A percentile compares a stretch with the other conserved stretches of the same genome.
Conservation (phyloP, 148 eudicot genomes). For the Arctostaphylos glauca region DNA sequence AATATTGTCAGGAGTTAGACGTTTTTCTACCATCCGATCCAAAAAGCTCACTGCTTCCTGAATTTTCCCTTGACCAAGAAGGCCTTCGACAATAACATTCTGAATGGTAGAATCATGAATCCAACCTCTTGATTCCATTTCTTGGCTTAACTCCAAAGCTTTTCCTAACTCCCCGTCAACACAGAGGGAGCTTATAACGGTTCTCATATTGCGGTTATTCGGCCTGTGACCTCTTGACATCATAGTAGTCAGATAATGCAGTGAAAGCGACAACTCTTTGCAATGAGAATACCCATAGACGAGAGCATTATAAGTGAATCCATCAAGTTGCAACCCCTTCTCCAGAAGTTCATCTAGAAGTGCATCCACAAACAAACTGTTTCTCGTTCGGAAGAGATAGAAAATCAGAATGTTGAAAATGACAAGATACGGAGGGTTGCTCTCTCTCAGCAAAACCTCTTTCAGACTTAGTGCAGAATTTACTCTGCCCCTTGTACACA, state of each 20-base stretch:
- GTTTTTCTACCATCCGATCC: constrained; percentile 36
- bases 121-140: constrained; percentile 60
- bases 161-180: constrained; percentile 40
- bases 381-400: constrained; percentile 37
- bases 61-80: constrained; percentile 41
- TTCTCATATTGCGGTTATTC: constrained; percentile 55
- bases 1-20: constrained; percentile 34
- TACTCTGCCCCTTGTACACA: constrained; percentile 34
- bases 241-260: constrained; percentile 43
- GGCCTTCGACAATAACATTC: constrained; percentile 42
- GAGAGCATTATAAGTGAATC: constrained; percentile 51
- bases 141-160: constrained; percentile 51
- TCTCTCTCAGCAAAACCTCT: constrained; percentile 41
- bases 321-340: constrained; percentile 43
- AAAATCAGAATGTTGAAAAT: constrained; percentile 56
- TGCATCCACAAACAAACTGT: constrained; percentile 30
- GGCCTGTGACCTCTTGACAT: constrained; percentile 43
- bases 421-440: constrained; percentile 23
- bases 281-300: constrained; percentile 43
- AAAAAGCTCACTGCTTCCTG: constrained; percentile 49
- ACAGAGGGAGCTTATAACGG: constrained; percentile 39
- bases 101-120: constrained; percentile 41
- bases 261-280: constrained; percentile 31
- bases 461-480: constrained; percentile 41
- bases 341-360: constrained; percentile 41